Evolutionary conservation across 2,329 filamentous ascomycete species (phyloP), one percentile per base, ranked within the genome.

Genomic region (Rhexocercosporidium sp.): DNA sequence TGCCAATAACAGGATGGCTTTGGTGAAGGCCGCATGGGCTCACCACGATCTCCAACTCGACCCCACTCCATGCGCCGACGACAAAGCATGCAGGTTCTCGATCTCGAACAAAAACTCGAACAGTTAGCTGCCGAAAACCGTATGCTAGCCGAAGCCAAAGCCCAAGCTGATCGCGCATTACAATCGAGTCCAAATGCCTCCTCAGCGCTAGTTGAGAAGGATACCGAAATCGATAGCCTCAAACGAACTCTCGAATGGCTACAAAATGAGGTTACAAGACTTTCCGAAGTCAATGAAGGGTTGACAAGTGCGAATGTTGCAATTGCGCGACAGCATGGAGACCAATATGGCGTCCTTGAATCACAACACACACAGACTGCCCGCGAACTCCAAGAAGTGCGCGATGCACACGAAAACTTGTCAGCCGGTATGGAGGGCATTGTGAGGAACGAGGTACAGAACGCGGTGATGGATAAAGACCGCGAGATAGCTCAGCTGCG

Each of bases 31-130:
- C 92, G 87, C 77, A 87, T 92, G 78, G 90, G 90, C 78, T 97
- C 94, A 78, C 94, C 95, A 77, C 90, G 92, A 76, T 98, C 96
- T 76, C 96, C 96, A 64, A 97, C 93, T 74, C 90, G 95, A 80
- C 94, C 96, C 75, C 93, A 94, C 77, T 97, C 94, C 84, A 92
- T 99, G 87, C 94, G 95, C 75, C 94, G 95, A 78, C 92, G 95
- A 77, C 96, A 97, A 81, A 98, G 95, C 85, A 95, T 98, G 90
- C 95, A 98, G 82, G 89, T 95, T 64, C 89, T 98, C 69, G 95
- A 99, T 75, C 89, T 99, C 77, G 94, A 98, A 83, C 85, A 88
- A 68, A 89, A 87, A 75, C 86, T 99, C 74, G 93, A 97, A 74
- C 91, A 95, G 79, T 85, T 99, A 71, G 84, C 91, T 47, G 89